Evolutionary conservation across 257 asterid species (phyloP).

Genomic region (Solanum rostratum): DNA sequence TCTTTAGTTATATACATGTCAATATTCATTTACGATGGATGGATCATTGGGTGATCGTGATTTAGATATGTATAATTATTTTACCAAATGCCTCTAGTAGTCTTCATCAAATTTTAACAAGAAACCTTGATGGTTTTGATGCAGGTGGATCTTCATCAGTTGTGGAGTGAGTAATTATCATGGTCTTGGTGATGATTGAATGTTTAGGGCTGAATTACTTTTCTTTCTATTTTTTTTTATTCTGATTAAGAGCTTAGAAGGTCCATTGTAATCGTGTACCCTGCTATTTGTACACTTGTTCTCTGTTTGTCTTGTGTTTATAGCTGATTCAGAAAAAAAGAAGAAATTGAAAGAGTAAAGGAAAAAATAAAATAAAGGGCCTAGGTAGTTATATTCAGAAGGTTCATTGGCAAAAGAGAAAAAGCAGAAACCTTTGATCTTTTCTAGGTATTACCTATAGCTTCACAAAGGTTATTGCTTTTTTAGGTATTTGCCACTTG

Average conservation of each 20-base stretch:
- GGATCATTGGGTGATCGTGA: background rate
- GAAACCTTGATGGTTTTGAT: background rate
- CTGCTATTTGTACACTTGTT: background rate
- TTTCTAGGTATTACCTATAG: background rate
- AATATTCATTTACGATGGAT: background rate
- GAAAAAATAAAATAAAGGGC: background rate
- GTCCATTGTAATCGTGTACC: background rate
- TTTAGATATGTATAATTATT: background rate
- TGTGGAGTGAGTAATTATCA: background rate
- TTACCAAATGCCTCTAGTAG: background rate
- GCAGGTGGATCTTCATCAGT: conserved; percentile 14
- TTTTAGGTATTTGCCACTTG: background rate
- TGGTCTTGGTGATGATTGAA: background rate
- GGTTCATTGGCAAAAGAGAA: background rate
- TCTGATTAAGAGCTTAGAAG: conserved; percentile 4
- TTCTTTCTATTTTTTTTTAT: background rate
- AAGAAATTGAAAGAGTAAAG: background rate
- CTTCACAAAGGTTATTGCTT: background rate
- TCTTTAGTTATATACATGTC: background rate
- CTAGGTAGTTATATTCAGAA: background rate
- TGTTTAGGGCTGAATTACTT: background rate
- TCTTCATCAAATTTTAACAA: background rate
- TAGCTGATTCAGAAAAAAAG: background rate
- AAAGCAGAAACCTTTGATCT: background rate
- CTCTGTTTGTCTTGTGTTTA: background rate